Evolutionary conservation across 495 filamentous ascomycete genomes (phyloP), one percentile per base, ranked within the genome.

Genomic region (Annulohypoxylon maeteangense): DNA sequence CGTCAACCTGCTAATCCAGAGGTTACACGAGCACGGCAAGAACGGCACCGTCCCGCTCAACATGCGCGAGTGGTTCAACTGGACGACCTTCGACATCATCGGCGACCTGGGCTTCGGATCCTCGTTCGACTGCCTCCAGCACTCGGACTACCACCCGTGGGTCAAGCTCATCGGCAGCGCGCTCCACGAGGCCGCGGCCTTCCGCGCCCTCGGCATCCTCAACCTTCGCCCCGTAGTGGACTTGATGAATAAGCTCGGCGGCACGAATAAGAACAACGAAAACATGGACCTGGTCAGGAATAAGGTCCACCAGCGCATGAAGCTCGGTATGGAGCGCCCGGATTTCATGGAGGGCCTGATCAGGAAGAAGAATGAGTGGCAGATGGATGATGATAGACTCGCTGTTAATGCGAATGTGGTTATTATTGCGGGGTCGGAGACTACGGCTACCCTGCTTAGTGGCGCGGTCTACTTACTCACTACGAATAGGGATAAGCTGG

Each of bases 31-130:
- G 65, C 70, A 79, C 53, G 20, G 65, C n/a, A 54, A 60, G 3
- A 56, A 23, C n/a, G 79, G 78, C 2, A 63, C 69, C 4, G 61
- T 56, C 22, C 20, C 72, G 4, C 72, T 88, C 0, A 79, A 86
- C 51, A 74, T 90, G 40, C 74, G 74, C 3, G 75, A 82, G 36
- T 89, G 87, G 88, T 87, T 84, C 57, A 89, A 87, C 54, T 90
- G 75, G 68, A 84, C 83, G 1, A 88, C 87, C 14, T 90, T 90
- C 68, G 89, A 90, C 70, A 77, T 89, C 20, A 87, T 88, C 67
- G 87, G 87, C 2, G 87, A 90, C 68, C 76, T 91, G 31, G 82
- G 83, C 12, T 89, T 90, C 78, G 87, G 86, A 0, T 82, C 90
- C 65, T 67, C 77, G 18, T 90, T 91, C 58, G 82, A 81, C 12